Evolutionary conservation across 352 stramenopile genomes (phyloP).

Genomic region (Globisporangium paroecandrum): DNA sequence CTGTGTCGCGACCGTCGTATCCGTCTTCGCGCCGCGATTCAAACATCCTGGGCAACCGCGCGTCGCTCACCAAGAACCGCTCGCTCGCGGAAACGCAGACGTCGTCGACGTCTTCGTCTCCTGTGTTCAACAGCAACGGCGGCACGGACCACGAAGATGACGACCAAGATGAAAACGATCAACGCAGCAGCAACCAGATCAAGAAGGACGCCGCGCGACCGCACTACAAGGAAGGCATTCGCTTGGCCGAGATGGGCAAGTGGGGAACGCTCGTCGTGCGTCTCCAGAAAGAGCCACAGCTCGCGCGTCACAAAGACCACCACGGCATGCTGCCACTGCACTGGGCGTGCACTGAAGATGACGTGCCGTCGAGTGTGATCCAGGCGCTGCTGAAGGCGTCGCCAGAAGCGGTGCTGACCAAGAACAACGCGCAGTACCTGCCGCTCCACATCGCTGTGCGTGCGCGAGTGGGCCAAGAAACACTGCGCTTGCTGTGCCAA

Average conservation of each 20-base stretch:
- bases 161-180: conserved; percentile 14
- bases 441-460: conserved; percentile 83
- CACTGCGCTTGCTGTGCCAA: conserved; percentile 56
- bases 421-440: conserved; percentile 82
- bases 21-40: conserved; percentile 19
- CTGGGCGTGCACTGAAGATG: conserved; percentile 80
- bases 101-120: conserved; percentile 21
- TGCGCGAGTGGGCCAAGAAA: conserved; percentile 42
- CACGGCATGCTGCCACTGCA: conserved; percentile 83
- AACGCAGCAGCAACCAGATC: not conserved
- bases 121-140: not conserved
- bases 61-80: conserved; percentile 59
- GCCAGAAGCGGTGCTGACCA: conserved; percentile 70
- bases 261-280: conserved; percentile 64
- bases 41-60: conserved; percentile 34
- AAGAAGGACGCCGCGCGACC: conserved; percentile 38
- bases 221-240: conserved; percentile 81
- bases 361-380: conserved; percentile 61
- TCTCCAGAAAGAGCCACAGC: conserved; percentile 50
- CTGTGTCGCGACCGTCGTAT: conserved; percentile 7
- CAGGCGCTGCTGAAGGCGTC: conserved; percentile 63
- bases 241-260: conserved; percentile 77
- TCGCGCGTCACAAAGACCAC: conserved; percentile 77
- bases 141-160: conserved; percentile 15
- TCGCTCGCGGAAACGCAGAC: conserved; percentile 15